phyloP scores from a whole-genome alignment of 768 basidiomycete species.

The Piloderma croceum region DNA sequence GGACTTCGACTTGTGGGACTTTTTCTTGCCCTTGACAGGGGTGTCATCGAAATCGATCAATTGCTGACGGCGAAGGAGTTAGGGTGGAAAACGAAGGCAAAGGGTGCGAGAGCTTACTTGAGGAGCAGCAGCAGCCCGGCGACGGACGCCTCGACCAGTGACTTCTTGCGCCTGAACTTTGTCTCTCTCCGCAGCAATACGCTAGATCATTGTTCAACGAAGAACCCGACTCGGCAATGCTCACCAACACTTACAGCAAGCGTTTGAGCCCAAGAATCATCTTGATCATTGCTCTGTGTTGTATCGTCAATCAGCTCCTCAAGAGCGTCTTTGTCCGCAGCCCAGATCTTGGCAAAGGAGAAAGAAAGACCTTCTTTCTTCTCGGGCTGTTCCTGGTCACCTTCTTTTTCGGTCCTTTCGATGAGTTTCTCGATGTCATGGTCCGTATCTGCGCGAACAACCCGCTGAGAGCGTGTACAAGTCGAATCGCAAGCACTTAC shows the following conservation, averaged over 20 bases:
- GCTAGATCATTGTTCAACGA: too few species aligned
- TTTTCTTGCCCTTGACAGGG: conserved; percentile 33
- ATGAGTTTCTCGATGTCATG: conserved; percentile 83
- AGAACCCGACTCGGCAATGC: too few species aligned
- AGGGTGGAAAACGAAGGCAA: conserved; percentile 11
- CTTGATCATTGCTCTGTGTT: conserved; percentile 38
- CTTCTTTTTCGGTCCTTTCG: conserved; percentile 75
- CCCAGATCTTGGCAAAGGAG: conserved; percentile 90
- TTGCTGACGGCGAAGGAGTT: conserved; percentile 21
- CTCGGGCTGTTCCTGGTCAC: conserved; percentile 42
- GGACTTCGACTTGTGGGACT: conserved; percentile 22
- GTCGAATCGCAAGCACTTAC: conserved; percentile 44
- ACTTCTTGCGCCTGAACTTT: conserved; percentile 37
- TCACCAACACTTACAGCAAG: too few species aligned
- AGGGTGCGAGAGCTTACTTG: conserved; percentile 18
- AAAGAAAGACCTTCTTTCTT: conserved; percentile 57
- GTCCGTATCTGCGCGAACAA: conserved; percentile 53
- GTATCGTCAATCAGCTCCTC: conserved; percentile 60
- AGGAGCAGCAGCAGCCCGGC: conserved; percentile 55
- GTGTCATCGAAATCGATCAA: conserved; percentile 32
- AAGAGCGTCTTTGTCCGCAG: conserved; percentile 64
- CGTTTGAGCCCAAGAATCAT: conserved; percentile 79
- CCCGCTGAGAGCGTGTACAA: neutral
- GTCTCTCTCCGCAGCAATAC: conserved; percentile 40
- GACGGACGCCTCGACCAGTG: conserved; percentile 71